Base-by-base conservation (phyloP, 2,329 filamentous ascomycete genomes). In the Phyllosticta citribraziliensis region DNA sequence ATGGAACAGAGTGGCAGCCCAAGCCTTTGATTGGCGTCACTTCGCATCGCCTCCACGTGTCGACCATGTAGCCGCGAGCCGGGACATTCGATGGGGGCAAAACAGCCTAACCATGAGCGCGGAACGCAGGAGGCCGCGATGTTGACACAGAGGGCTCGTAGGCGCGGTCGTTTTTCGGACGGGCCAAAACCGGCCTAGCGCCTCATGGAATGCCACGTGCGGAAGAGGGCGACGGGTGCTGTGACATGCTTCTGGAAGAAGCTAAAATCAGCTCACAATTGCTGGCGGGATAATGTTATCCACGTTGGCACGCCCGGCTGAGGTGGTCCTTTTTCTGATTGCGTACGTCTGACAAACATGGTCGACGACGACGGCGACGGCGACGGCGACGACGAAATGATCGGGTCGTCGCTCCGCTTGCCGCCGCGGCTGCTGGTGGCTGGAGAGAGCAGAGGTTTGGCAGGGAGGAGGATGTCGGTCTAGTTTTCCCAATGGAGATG, bases 211-310 rank as follows among this genome's bases (percentile, higher is more conserved):
- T 47, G 51, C 58, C 58, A 60, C 58, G 58, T 60, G 58, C 53
- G 58, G 58, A 24, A 55, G 57, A 17, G 57, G 56, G 51, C 51
- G 53, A 58, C 25, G 27, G 57, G 57, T 52, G 20, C 55, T 19
- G 55, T 60, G 52, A 56, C 58, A 60, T 56, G 58, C 53, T 60
- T 60, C 58, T 60, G 33, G 58, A 60, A 60, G 52, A 60, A 47
- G 58, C 52, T 58, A 57, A 30, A 19, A 47, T 47, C 40, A 25
- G 40, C 17, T 30, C 27, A 47, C 22, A 33, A 27, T 47, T 47
- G 52, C 24, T 40, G 52, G 52, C 12, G 50, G 58, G 58, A 51
- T 55, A 60, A 60, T 54, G 53, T 56, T 60, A 33, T 55, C 58
- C 57, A 40, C 53, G 22, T n/a, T 47, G 40, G 40, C 40, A n/a